Base-by-base conservation (phyloP, 108 stramenopile genomes). In the Poteriospumella lacustris region DNA sequence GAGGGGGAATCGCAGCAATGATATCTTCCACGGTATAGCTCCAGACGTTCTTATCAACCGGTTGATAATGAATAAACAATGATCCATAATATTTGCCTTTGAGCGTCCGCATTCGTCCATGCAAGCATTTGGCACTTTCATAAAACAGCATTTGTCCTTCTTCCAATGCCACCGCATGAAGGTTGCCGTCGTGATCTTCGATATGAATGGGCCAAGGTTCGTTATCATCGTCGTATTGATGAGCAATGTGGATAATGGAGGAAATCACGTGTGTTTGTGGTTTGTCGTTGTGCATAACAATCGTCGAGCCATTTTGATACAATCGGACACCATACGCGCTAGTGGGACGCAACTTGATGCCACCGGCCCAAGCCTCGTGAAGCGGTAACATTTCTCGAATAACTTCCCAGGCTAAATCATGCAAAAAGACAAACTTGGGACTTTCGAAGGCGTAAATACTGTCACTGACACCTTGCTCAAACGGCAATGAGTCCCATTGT, bases 191-290 rank as follows among this genome's bases (percentile, higher is more conserved):
- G 67, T 78, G 77, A 41, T 78, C 77, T n/a, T 68, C 67, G 39
- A 78, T 78, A 39, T 78, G 29, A n/a, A 78, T 0, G 0, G 77
- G 77, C 77, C 77, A 78, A 24, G 77, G 77, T 0, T 78, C 59
- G 77, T 78, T 58, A n/a, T 58, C 58, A 58, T 78, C 77, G 24
- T 68, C 19, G 19, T 68, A 36, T 0, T 12, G 1, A 2, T 62
- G 60, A 28, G 58, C 77, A 31, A 78, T 78, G 67, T 78, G 77
- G 34, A 78, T 1, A 38, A 78, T 78, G 60, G 60, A 59, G 44
- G 52, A 58, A 1, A 78, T n/a, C 2, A 78, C 77, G 38, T 78
- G 77, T n/a, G 77, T 78, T 31, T 68, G 39, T 0, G 36, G 38
- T 0, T 41, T 9, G 24, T 78, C 77, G 19, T 58, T 19, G 36